phyloP scores from a whole-genome alignment of 1,284 basidiomycete genomes.

The Kwoniella shivajii region DNA sequence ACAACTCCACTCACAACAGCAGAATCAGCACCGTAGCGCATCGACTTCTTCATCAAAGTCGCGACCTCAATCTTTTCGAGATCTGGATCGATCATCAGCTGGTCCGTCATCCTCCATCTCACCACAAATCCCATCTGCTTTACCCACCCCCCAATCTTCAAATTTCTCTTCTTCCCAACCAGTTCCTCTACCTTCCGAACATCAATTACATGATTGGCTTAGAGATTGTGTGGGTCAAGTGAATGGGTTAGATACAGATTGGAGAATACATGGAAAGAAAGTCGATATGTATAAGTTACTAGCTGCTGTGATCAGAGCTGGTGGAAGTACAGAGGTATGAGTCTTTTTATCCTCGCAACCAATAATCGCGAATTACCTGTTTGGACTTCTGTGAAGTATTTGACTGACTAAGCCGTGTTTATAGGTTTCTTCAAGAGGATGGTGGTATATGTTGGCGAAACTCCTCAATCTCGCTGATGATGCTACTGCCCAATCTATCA shows the following conservation, averaged over 20 bases:
- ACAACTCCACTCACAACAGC: background rate
- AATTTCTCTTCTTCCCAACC: background rate
- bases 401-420: background rate
- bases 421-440: conserved; percentile 19
- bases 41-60: background rate
- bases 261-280: conserved; percentile 16
- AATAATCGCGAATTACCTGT: background rate
- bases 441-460: conserved; percentile 29
- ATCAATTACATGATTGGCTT: conserved; percentile 33
- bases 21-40: background rate
- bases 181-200: conserved; percentile 24
- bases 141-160: background rate
- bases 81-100: background rate
- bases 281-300: conserved; percentile 34
- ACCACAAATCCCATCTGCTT: conserved; percentile 1
- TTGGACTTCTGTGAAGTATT: background rate
- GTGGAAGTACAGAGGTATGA: conserved; percentile 19
- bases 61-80: background rate
- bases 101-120: conserved; percentile 9
- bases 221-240: conserved; percentile 17
- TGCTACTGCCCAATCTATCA: conserved; percentile 1
- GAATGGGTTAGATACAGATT: conserved; percentile 22
- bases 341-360: background rate
- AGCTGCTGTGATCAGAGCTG: conserved; percentile 20
- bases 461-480: conserved; percentile 18